phyloP scores from a whole-genome alignment of 306 rosid species.

The Casuarina glauca region DNA sequence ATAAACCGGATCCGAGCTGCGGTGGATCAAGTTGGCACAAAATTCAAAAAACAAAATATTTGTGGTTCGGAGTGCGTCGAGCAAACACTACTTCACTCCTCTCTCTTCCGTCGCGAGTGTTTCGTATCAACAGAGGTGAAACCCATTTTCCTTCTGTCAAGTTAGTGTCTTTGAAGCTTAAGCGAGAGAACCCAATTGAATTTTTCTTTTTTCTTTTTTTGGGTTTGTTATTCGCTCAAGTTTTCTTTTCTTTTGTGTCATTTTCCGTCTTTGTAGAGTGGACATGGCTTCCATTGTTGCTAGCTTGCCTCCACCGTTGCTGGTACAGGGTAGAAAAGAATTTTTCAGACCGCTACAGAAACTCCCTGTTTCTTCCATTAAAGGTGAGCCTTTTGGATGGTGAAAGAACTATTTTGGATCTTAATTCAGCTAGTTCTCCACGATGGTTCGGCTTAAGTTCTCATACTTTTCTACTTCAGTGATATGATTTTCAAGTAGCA shows the following conservation, averaged over 20 bases:
- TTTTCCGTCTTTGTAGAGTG: constrained; percentile 8
- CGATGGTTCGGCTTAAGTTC: background rate
- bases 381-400: constrained; percentile 29
- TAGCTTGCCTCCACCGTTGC: constrained; percentile 57
- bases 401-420: background rate
- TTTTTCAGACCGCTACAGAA: constrained; percentile 29
- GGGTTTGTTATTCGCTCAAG: background rate
- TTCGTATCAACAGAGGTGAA: constrained; percentile 4
- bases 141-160: constrained; percentile 1
- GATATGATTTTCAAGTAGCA: background rate
- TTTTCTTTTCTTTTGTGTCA: background rate
- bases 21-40: background rate
- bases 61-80: constrained; percentile 35
- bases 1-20: background rate
- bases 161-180: constrained; percentile 11
- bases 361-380: constrained; percentile 34
- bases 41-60: background rate
- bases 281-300: constrained; percentile 70
- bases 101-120: background rate
- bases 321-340: constrained; percentile 41
- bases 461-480: background rate
- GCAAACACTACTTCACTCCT: constrained; percentile 5
- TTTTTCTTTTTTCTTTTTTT: background rate
- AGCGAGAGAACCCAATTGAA: background rate
- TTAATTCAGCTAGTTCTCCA: background rate